These are phyloP conservation scores for Amesomyces nigricolor DNA, from an alignment of 2,329 filamentous ascomycete genomes.

Conservation along the genomic window DNA sequence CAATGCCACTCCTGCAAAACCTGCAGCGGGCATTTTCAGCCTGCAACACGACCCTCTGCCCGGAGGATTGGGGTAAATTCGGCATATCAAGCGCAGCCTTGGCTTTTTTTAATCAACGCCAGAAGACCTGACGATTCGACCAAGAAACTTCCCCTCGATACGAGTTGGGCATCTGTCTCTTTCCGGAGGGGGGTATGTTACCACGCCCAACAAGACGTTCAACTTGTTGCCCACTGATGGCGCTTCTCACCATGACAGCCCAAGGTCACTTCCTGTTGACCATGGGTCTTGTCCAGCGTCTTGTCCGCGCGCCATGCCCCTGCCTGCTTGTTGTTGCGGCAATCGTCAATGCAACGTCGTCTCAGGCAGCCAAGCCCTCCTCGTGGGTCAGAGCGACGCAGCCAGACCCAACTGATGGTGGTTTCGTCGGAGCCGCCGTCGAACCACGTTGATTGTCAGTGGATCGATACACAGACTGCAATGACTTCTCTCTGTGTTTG, in stretches of 20 bases:
- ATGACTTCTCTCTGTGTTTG: slow-evolving; percentile 27
- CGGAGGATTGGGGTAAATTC: not conserved
- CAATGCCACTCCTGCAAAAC: slow-evolving; percentile 1
- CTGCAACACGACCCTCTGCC: not conserved
- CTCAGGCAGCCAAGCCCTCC: not conserved
- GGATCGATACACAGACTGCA: slow-evolving; percentile 16
- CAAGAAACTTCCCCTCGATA: too few species aligned
- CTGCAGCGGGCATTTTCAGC: slow-evolving; percentile 13
- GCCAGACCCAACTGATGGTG: not conserved
- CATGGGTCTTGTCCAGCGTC: too few species aligned
- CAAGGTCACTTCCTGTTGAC: too few species aligned
- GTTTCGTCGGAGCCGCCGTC: not conserved
- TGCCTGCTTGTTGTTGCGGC: not conserved
- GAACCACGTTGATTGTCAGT: slow-evolving; percentile 6
- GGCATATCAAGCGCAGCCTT: not conserved
- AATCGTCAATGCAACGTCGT: slow-evolving; percentile 6
- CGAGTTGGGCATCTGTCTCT: not conserved
- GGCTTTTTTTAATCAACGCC: not conserved
- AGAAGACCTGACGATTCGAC: too few species aligned
- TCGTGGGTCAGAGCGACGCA: not conserved
- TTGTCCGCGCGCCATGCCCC: not conserved
- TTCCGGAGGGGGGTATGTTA: not conserved
- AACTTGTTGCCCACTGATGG: not conserved
- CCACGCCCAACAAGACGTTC: slow-evolving; percentile 7
- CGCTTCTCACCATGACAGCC: too few species aligned